Percentiles rank a stretch among this genome's conserved stretches.
Evolutionary conservation across 1,139 yeast genomes (phyloP).

Genomic region (Trichomonascaceae sp.): DNA sequence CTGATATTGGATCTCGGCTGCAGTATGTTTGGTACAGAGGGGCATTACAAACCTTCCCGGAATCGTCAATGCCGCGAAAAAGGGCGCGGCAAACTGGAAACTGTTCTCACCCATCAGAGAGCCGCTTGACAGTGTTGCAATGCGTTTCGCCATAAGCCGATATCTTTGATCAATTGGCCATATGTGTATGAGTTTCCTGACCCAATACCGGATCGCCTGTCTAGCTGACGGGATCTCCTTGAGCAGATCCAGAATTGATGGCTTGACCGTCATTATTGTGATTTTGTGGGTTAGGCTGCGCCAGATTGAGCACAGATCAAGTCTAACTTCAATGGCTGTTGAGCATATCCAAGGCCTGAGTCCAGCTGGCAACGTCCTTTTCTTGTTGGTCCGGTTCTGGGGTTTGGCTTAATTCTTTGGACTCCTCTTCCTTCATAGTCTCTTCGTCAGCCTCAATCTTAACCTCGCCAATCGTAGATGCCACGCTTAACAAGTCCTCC

Average conservation of each 20-base stretch:
- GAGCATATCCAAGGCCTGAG: too few species aligned
- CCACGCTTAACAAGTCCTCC: background rate
- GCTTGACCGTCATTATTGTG: background rate
- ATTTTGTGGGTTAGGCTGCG: background rate
- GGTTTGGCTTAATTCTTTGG: too few species aligned
- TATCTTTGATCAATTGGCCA: conserved; percentile 19
- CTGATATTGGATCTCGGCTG: conserved; percentile 23
- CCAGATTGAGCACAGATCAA: background rate
- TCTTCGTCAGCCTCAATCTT: background rate
- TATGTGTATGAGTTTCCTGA: conserved; percentile 23
- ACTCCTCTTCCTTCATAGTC: background rate
- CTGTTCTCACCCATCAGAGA: conserved; percentile 27
- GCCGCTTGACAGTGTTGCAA: conserved; percentile 6
- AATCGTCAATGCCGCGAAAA: conserved; percentile 21
- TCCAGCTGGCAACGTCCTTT: too few species aligned
- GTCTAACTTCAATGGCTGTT: background rate
- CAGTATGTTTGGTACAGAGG: conserved; percentile 25
- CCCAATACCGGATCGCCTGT: conserved; percentile 22
- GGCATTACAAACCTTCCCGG: conserved; percentile 23
- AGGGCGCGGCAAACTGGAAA: conserved; percentile 21
- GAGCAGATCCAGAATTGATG: conserved; percentile 14
- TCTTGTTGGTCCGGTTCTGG: too few species aligned
- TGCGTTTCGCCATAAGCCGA: conserved; percentile 18
- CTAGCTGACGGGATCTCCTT: conserved; percentile 15
- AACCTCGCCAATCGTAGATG: conserved; percentile 1